These are phyloP conservation scores for Calamus simplicifolius DNA, from an alignment of 176 grass and related monocot genomes.

Conservation along the genomic window DNA sequence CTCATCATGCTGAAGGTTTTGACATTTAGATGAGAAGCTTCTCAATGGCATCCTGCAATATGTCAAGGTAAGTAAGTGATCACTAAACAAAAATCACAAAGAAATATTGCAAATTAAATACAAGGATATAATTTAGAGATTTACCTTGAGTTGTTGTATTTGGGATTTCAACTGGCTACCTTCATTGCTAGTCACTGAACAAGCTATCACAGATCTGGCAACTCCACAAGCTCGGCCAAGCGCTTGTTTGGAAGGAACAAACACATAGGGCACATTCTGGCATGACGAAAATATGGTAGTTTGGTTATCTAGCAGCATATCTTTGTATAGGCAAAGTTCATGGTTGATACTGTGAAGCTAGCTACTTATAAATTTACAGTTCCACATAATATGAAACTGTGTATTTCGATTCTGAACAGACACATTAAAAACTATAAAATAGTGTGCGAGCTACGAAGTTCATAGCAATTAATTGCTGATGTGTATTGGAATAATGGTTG, in stretches of 20 bases:
- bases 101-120: neutral
- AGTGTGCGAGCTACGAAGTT: no score
- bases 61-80: neutral
- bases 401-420: no score
- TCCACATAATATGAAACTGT: no score
- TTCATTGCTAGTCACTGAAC: slow-evolving; percentile 1
- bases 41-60: neutral
- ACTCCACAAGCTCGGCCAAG: slow-evolving; percentile 5
- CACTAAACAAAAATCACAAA: neutral
- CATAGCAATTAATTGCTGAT: no score
- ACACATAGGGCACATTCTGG: slow-evolving; percentile 9
- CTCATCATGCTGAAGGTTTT: neutral
- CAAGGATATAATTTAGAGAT: no score
- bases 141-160: slow-evolving; percentile 7
- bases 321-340: no score
- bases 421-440: no score
- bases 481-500: no score
- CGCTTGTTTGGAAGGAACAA: slow-evolving; percentile 4
- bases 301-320: neutral
- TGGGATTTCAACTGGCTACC: slow-evolving; percentile 8
- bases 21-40: neutral
- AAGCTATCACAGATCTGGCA: neutral
- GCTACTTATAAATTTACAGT: neutral
- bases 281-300: neutral
- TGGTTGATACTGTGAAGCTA: neutral